Base-by-base conservation (phyloP, 495 filamentous ascomycete species). In the Aspergillus homomorphus region DNA sequence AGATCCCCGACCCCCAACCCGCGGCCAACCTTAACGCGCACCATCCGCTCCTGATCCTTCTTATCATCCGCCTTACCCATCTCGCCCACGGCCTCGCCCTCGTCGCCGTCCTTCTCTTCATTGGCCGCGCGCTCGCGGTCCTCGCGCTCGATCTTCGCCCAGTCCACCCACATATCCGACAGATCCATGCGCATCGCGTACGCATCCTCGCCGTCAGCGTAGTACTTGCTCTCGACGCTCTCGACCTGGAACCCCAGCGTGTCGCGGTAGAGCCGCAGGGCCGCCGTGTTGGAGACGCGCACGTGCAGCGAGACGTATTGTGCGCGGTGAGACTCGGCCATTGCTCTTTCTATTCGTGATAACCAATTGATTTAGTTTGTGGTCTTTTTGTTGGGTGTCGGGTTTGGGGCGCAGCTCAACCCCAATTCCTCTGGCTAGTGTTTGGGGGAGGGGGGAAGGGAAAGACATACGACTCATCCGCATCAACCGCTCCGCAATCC, bases 401-500 rank as follows among this genome's bases (percentile, higher is more conserved):
- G n/a, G n/a, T n/a, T n/a, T n/a, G n/a, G n/a, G n/a, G n/a, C 26
- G 9, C 26, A 28, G 4, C 9, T 20, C 19, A 38, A 38, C 26
- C 14, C 23, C 21, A 9, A 19, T 30, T 65, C 30, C 38, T 3
- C 9, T n/a, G n/a, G n/a, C n/a, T n/a, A n/a, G n/a, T n/a, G n/a
- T n/a, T n/a, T 19, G 48, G 12, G 28, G 18, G 43, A 61, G 57
- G 10, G 24, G 33, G 45, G 41, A 50, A 51, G 45, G 51, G 45
- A 54, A 58, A 58, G 57, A 89, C 91, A 53, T 80, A 98, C 93
- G 94, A 68, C 84, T 88, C 81, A 97, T 93, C 45, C 90, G 78
- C 94, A 98, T 98, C 67, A 98, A 79, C 75, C 95, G 89, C 83
- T 98, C 94, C 28, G 94, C 94, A 62, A 98, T 87, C 0, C 94